phyloP scores from a whole-genome alignment of 1,139 yeast genomes.

The Casaregolazyma lundiana region DNA sequence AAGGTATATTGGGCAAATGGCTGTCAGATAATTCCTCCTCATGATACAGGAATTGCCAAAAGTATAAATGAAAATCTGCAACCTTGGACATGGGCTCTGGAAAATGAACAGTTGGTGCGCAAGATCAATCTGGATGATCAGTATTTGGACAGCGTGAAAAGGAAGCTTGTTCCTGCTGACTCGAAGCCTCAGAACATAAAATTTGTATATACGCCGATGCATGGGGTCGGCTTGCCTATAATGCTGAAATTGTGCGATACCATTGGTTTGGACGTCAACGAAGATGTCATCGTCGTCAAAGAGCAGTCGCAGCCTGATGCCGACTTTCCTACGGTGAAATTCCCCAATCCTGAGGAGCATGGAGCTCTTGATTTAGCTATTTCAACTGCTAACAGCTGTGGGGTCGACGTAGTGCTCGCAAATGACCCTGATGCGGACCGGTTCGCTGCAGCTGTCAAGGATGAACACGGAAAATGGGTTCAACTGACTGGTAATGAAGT shows the following conservation, averaged over 20 bases:
- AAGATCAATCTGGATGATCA: slow-evolving; percentile 18
- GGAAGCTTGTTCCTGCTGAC: slow-evolving; percentile 13
- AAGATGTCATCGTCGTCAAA: slow-evolving; percentile 43
- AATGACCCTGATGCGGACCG: slow-evolving; percentile 98
- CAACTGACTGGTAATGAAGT: slow-evolving; percentile 91
- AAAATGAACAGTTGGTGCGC: slow-evolving; percentile 10
- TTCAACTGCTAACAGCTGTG: slow-evolving; percentile 42
- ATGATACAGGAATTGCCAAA: slow-evolving; percentile 67
- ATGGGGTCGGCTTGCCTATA: slow-evolving; percentile 71
- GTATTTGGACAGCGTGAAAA: slow-evolving; percentile 22
- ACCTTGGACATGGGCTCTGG: slow-evolving; percentile 47
- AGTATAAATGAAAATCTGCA: slow-evolving; percentile 54
- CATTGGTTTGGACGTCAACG: slow-evolving; percentile 26
- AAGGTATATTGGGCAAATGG: slow-evolving; percentile 93
- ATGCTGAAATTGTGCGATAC: slow-evolving; percentile 29
- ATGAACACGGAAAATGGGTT: slow-evolving; percentile 48
- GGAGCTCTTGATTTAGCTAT: slow-evolving; percentile 83
- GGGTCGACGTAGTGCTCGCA: slow-evolving; percentile 61
- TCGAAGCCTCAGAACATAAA: slow-evolving; percentile 27
- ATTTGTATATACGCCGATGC: slow-evolving; percentile 89
- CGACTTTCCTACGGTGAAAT: slow-evolving; percentile 72
- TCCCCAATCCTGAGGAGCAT: slow-evolving; percentile 94
- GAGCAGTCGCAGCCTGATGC: slow-evolving; percentile 80
- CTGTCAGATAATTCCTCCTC: slow-evolving; percentile 93
- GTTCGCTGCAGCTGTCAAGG: slow-evolving; percentile 62